Evolutionary conservation across 139 green algal species (phyloP).

Genomic region (Monoraphidium neglectum): DNA sequence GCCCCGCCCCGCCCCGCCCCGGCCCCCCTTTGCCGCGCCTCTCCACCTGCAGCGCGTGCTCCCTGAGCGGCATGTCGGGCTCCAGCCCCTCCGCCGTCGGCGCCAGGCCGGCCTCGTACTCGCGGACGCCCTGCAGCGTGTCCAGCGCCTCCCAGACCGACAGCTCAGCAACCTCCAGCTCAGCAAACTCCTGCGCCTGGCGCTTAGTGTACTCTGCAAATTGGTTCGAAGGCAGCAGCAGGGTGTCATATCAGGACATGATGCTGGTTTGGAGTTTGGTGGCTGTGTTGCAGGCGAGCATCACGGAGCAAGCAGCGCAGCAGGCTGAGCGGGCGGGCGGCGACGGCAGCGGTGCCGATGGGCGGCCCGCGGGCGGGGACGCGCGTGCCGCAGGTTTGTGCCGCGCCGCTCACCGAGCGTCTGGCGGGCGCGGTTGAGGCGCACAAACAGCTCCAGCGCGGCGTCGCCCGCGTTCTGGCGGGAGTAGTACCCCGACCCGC

Average conservation of each 20-base stretch:
- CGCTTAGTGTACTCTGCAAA: constrained; percentile 69
- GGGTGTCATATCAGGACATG: too few species aligned
- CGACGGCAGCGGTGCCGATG: too few species aligned
- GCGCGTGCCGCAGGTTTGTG: too few species aligned
- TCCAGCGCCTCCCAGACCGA: constrained; percentile 78
- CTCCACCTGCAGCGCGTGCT: constrained; percentile 74
- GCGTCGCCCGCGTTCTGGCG: constrained; percentile 27
- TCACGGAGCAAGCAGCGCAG: too few species aligned
- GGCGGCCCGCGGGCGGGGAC: too few species aligned
- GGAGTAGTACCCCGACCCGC: too few species aligned
- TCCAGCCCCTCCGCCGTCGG: constrained; percentile 27
- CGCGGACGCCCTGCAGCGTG: constrained; percentile 62
- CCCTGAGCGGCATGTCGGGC: constrained; percentile 66
- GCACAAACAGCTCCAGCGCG: constrained; percentile 77
- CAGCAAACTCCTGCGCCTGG: constrained; percentile 54
- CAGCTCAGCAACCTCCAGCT: constrained; percentile 62
- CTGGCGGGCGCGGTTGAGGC: constrained; percentile 82
- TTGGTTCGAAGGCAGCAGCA: too few species aligned
- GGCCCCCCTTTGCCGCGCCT: constrained; percentile 10
- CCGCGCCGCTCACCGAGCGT: constrained; percentile 54
- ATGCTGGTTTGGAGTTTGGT: too few species aligned
- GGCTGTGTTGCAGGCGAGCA: too few species aligned
- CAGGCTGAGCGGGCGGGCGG: too few species aligned
- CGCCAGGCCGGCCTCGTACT: constrained; percentile 73
- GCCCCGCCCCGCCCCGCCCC: too few species aligned